Evolutionary conservation across 352 stramenopile species (phyloP).

Genomic region (Pythium phragmitis): DNA sequence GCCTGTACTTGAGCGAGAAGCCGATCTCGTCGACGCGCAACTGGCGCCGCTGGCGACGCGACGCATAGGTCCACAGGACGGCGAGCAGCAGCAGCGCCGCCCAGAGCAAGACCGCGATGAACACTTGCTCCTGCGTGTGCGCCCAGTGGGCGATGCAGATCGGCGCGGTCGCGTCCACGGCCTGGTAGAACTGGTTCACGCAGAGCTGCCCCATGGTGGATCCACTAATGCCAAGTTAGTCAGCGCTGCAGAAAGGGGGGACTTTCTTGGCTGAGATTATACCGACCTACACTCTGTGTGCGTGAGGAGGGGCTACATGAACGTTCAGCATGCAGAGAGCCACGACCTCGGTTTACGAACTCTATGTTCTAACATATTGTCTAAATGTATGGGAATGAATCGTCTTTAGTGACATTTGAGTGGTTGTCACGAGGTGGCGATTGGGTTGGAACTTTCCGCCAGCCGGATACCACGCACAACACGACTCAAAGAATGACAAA

Average conservation of each 20-base stretch:
- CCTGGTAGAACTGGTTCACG: conserved; percentile 46
- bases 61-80: conserved; percentile 51
- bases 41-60: conserved; percentile 48
- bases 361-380: background rate
- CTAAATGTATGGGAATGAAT: background rate
- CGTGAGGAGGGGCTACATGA: background rate
- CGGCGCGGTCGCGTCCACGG: conserved; percentile 34
- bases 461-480: conserved; percentile 5
- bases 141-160: conserved; percentile 72
- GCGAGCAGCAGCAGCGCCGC: conserved; percentile 47
- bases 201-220: conserved; percentile 62
- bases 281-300: conserved; percentile 18
- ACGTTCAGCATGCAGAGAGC: background rate
- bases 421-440: background rate
- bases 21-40: conserved; percentile 66
- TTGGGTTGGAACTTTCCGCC: conserved; percentile 3
- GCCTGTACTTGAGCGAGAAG: conserved; percentile 73
- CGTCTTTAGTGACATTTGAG: background rate
- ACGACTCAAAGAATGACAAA: too few species aligned
- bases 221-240: too few species aligned
- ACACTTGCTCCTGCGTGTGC: conserved; percentile 74
- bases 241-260: background rate
- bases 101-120: conserved; percentile 51
- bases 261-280: background rate
- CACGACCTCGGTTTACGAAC: conserved; percentile 13